Conservation (phyloP, 2,329 filamentous ascomycete genomes). For the Rhinocladiella mackenziei region DNA sequence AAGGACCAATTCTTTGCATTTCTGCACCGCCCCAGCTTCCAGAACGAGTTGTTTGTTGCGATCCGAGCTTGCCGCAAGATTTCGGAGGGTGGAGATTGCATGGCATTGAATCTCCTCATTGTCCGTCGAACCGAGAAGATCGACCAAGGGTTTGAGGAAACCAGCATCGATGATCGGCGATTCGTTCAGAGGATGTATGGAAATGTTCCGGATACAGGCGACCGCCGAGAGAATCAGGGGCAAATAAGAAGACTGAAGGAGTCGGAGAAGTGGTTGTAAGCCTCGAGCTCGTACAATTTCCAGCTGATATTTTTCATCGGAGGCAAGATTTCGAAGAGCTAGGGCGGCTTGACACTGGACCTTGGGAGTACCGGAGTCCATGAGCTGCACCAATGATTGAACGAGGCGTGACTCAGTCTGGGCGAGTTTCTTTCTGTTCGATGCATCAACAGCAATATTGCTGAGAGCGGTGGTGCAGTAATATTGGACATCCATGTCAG, state of each 20-base stretch:
- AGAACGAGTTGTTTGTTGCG: constrained; percentile 97
- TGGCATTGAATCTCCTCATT: constrained; percentile 99
- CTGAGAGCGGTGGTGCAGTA: constrained; percentile 98
- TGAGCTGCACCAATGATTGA: constrained; percentile 87
- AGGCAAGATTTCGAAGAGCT: constrained; percentile 89
- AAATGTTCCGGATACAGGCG: constrained; percentile 97
- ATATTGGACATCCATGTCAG: constrained; percentile 96
- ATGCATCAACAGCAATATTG: constrained; percentile 93
- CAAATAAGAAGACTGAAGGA: constrained; percentile 91
- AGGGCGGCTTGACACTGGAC: constrained; percentile 97
- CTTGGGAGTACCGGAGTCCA: constrained; percentile 96
- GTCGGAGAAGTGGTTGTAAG: constrained; percentile 75
- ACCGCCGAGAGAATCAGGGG: constrained; percentile 95
- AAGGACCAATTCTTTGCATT: constrained; percentile 94
- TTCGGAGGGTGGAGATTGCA: constrained; percentile 92
- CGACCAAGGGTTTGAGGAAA: constrained; percentile 88
- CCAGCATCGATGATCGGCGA: constrained; percentile 98
- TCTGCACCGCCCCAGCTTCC: constrained; percentile 93
- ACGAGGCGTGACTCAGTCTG: constrained; percentile 88
- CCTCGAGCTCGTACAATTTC: constrained; percentile 92
- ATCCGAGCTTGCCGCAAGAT: constrained; percentile 93
- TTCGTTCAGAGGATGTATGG: constrained; percentile 95
- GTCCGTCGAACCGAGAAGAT: constrained; percentile 88
- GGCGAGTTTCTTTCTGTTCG: constrained; percentile 85
- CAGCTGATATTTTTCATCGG: constrained; percentile 97